Conservation (phyloP, 2,329 filamentous ascomycete genomes). For the Penicillium sp. region DNA sequence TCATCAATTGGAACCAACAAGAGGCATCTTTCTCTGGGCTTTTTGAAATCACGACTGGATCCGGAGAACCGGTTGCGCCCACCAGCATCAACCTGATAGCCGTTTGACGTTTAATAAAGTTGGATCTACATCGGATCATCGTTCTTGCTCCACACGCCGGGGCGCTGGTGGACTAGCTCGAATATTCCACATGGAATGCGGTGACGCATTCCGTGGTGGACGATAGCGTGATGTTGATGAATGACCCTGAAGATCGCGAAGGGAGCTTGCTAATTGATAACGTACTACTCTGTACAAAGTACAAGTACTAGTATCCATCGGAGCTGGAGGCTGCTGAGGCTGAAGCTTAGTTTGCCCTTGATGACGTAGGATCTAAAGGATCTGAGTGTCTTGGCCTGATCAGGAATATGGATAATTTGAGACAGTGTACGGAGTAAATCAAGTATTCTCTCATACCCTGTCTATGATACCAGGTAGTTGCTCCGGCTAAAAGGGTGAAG, state of each 20-base stretch:
- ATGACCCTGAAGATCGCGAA: not conserved
- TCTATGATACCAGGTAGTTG: not conserved
- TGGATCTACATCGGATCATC: slow-evolving; percentile 10
- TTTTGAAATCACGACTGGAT: no score
- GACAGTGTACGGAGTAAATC: no score
- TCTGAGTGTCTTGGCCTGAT: no score
- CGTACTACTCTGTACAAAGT: no score
- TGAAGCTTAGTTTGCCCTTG: no score
- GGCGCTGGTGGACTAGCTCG: slow-evolving; percentile 3
- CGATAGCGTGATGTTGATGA: not conserved
- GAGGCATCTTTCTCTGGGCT: no score
- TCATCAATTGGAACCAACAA: no score
- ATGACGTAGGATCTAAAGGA: no score
- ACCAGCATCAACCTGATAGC: not conserved
- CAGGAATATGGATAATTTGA: no score
- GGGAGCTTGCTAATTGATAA: not conserved
- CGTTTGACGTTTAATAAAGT: not conserved
- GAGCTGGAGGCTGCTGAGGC: not conserved
- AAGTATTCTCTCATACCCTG: no score
- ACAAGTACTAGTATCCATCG: no score
- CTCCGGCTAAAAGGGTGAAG: not conserved
- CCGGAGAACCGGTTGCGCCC: not conserved
- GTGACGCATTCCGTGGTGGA: not conserved
- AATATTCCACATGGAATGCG: not conserved
- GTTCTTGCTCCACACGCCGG: not conserved